These are phyloP conservation scores for Didymella pomorum DNA, from an alignment of 2,329 filamentous ascomycete species.

Conservation along the genomic window DNA sequence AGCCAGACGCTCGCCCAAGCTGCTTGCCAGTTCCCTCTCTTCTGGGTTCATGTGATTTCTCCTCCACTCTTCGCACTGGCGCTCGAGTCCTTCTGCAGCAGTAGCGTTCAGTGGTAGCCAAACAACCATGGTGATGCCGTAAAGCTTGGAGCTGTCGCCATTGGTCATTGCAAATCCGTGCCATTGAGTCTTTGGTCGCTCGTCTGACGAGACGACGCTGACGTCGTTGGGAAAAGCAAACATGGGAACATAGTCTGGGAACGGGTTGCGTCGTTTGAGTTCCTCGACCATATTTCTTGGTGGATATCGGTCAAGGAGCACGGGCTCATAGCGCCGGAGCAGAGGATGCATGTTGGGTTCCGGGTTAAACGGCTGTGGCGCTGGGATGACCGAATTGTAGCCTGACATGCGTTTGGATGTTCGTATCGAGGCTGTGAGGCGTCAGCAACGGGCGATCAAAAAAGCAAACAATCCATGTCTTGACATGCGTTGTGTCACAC, in stretches of 20 bases:
- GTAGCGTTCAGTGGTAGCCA: constrained; percentile 88
- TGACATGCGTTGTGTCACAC: constrained; percentile 11
- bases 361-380: constrained; percentile 86
- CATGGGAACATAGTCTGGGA: constrained; percentile 98
- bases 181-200: constrained; percentile 94
- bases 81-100: constrained; percentile 83
- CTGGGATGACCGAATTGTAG: constrained; percentile 97
- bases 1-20: constrained; percentile 86
- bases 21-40: constrained; percentile 90
- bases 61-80: constrained; percentile 62
- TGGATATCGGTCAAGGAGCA: constrained; percentile 93
- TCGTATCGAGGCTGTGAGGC: constrained; percentile 67
- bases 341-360: constrained; percentile 95
- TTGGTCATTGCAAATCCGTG: constrained; percentile 99
- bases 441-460: constrained; percentile 36
- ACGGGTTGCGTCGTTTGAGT: constrained; percentile 78
- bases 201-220: constrained; percentile 93
- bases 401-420: constrained; percentile 91
- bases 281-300: constrained; percentile 84
- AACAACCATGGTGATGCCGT: constrained; percentile 88
- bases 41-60: constrained; percentile 81
- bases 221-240: constrained; percentile 99
- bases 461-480: constrained; percentile 35
- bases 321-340: constrained; percentile 91
- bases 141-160: constrained; percentile 88